Conservation (phyloP, 371 early-diverging fungal species). For the Nosema muscidifuracis region DNA sequence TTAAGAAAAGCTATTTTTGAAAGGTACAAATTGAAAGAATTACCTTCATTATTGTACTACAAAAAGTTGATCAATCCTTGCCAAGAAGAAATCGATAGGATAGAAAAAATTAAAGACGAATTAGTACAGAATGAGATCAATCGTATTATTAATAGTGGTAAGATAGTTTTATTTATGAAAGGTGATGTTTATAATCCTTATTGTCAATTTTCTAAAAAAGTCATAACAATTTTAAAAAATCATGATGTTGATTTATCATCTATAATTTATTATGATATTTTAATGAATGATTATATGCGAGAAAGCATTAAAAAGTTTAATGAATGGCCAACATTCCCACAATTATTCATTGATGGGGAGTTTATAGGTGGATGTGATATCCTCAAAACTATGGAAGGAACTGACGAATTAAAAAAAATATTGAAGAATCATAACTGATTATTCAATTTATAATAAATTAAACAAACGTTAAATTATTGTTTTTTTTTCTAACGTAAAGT, state of each 20-base stretch:
- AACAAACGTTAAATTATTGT: too few relatives aligned
- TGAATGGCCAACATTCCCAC: slow-evolving; percentile 92
- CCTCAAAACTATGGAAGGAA: slow-evolving; percentile 69
- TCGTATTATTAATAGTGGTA: slow-evolving; percentile 60
- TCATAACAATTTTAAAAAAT: slow-evolving; percentile 38
- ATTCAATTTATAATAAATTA: too few relatives aligned
- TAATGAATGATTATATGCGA: slow-evolving; percentile 70
- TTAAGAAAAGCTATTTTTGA: background rate
- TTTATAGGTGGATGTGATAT: slow-evolving; percentile 92
- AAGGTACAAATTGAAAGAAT: slow-evolving; percentile 10
- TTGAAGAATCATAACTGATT: too few relatives aligned
- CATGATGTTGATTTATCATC: slow-evolving; percentile 8
- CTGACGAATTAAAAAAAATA: slow-evolving; percentile 67
- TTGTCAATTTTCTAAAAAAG: slow-evolving; percentile 58
- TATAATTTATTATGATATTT: slow-evolving; percentile 71
- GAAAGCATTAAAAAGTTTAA: slow-evolving; percentile 70
- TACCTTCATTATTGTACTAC: slow-evolving; percentile 32
- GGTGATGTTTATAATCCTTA: slow-evolving; percentile 64
- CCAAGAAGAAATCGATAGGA: slow-evolving; percentile 32
- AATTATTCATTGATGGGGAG: slow-evolving; percentile 85
- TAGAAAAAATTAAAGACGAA: slow-evolving; percentile 16
- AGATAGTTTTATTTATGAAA: slow-evolving; percentile 82
- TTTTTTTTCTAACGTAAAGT: too few relatives aligned
- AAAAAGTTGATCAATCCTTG: slow-evolving; percentile 11
- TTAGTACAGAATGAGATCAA: slow-evolving; percentile 33